Evolutionary conservation across 495 filamentous ascomycete species (phyloP), one percentile per base, ranked within the genome.

Genomic region (Tuber umbilicatum): DNA sequence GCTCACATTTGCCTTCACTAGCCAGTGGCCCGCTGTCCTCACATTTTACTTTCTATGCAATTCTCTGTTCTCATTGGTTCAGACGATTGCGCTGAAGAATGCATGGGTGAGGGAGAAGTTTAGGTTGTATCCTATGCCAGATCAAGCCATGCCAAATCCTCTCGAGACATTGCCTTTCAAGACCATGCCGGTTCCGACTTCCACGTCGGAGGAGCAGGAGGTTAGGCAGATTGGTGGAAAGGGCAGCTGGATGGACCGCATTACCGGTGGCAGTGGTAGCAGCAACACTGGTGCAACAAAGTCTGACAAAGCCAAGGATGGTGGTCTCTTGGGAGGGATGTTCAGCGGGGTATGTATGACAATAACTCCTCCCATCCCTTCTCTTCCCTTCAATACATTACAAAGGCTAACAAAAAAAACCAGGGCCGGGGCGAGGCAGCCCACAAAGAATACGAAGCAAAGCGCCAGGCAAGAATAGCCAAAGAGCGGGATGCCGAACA

Each of bases 41-140:
- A 91, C 94, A 80, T 83, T 93, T 67, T 92, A 90, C 83, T 94
- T 99, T 84, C 80, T 87, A 67, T 72, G 85, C 35, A 85, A 89
- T 1, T 86, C 89, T 71, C 1, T 87, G 0, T 83, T 92, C 41
- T 87, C 89, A 23, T 76, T 88, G 39, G 68, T 83, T 17, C 93
- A 96, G 83, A 81, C 88, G 2, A 78, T 82, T n/a, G 27, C 89
- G 2, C 84, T 93, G 70, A 84, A 87, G 70, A 82, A 83, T 47
- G 78, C 84, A 2, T 80, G 77, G 42, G 80, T 92, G 75, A 86
- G 92, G 16, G 78, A 81, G 2, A 80, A 79, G 72, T 76, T 88
- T 31, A 86, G 86, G 42, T 83, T 93, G 7, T 85, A 87, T 21
- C 86, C 90, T 16, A 70, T 87, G 7, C 21, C 43, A 43, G 1